A percentile compares a stretch with the other conserved stretches of the same genome.
These are phyloP conservation scores for Clarireedia monteithiana DNA, from an alignment of 2,329 filamentous ascomycete genomes.

Conservation along the genomic window DNA sequence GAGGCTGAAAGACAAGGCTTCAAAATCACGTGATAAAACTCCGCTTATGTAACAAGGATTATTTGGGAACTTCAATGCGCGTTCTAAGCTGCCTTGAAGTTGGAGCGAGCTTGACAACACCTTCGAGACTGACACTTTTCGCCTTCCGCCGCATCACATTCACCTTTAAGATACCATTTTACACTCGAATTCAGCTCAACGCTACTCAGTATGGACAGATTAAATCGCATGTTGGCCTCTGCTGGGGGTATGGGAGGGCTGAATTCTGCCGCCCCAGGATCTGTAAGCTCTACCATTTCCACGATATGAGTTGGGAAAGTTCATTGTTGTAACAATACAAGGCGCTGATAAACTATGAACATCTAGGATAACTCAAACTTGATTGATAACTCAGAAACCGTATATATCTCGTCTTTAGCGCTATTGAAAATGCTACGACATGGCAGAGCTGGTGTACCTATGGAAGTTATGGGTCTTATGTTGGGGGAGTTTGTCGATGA, in stretches of 20 bases:
- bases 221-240: slow-evolving; percentile 78
- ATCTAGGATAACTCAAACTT: slow-evolving; percentile 76
- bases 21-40: background rate
- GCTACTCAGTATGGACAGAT: slow-evolving; percentile 65
- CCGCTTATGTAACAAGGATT: slow-evolving; percentile 4
- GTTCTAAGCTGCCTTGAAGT: slow-evolving; percentile 13
- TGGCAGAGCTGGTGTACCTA: slow-evolving; percentile 92
- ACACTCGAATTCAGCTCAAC: slow-evolving; percentile 1
- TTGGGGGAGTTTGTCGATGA: slow-evolving; percentile 97
- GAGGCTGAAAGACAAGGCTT: slow-evolving; percentile 7
- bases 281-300: slow-evolving; percentile 39
- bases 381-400: slow-evolving; percentile 98
- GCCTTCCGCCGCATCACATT: background rate
- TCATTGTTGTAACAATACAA: slow-evolving; percentile 7
- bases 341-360: slow-evolving; percentile 10
- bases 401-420: slow-evolving; percentile 96
- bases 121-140: slow-evolving; percentile 6
- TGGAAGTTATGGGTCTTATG: slow-evolving; percentile 99
- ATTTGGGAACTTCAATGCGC: slow-evolving; percentile 3
- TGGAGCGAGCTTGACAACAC: slow-evolving; percentile 14
- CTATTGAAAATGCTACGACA: slow-evolving; percentile 98
- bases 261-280: slow-evolving; percentile 47
- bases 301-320: background rate
- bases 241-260: slow-evolving; percentile 61
- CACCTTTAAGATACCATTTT: slow-evolving; percentile 1